Conservation (phyloP, 23 red algal species). For the Gracilariopsis chorda region DNA sequence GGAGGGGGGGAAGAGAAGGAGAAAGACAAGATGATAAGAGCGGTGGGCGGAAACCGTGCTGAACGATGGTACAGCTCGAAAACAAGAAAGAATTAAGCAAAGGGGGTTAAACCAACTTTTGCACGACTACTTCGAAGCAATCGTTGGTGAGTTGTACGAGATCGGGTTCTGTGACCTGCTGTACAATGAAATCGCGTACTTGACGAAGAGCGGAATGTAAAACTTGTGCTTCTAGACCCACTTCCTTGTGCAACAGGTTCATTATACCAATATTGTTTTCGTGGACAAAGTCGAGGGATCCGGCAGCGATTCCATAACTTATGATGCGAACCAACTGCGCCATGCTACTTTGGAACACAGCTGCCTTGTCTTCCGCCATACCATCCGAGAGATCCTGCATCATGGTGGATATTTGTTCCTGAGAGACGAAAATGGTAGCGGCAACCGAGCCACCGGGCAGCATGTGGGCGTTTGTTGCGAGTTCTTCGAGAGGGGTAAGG, state of each 20-base stretch:
- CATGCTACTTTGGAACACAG: slow-evolving; percentile 47
- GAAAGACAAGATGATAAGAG: too few species aligned
- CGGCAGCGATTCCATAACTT: slow-evolving; percentile 55
- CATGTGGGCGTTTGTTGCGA: slow-evolving; percentile 57
- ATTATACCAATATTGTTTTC: slow-evolving; percentile 59
- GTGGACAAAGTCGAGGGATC: slow-evolving; percentile 66
- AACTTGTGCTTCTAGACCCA: not conserved
- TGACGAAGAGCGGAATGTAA: not conserved
- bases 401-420: slow-evolving; percentile 48
- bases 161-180: not conserved
- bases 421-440: slow-evolving; percentile 35
- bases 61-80: too few species aligned
- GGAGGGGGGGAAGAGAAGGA: too few species aligned
- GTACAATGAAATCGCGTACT: slow-evolving; percentile 9
- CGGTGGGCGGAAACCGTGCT: too few species aligned
- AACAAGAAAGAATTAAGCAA: too few species aligned
- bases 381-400: not conserved
- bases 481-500: slow-evolving; percentile 68
- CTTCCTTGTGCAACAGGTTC: slow-evolving; percentile 51
- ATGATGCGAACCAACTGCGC: slow-evolving; percentile 42
- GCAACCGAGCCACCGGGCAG: slow-evolving; percentile 69
- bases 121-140: slow-evolving; percentile 28
- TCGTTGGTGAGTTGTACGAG: not conserved
- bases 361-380: not conserved
- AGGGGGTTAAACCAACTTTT: not conserved